Evolutionary conservation across 495 filamentous ascomycete species (phyloP).

Genomic region (Lasiosphaeria hispida): DNA sequence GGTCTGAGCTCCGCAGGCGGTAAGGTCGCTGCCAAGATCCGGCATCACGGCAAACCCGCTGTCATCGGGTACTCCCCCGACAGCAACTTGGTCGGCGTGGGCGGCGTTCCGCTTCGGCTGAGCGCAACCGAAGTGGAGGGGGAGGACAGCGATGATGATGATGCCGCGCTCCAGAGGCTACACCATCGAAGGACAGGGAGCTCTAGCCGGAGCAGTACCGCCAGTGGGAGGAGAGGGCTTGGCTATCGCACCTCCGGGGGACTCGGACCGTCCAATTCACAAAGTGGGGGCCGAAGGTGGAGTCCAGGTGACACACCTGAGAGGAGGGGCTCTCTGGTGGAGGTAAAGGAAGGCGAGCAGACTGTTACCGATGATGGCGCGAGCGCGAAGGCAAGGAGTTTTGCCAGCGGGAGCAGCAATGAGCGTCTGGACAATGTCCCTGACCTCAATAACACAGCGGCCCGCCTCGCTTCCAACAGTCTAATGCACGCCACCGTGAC

Average conservation of each 20-base stretch:
- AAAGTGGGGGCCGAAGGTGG: slow-evolving; percentile 50
- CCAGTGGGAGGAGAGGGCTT: slow-evolving; percentile 62
- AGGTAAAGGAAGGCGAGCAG: slow-evolving; percentile 33
- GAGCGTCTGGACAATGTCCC: slow-evolving; percentile 51
- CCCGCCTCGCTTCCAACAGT: slow-evolving; percentile 52
- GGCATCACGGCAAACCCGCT: slow-evolving; percentile 73
- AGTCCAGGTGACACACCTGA: slow-evolving; percentile 69
- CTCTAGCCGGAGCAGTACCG: slow-evolving; percentile 71
- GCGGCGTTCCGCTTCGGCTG: slow-evolving; percentile 81
- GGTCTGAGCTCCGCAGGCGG: slow-evolving; percentile 52
- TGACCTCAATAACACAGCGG: slow-evolving; percentile 37
- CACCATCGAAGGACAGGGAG: slow-evolving; percentile 75
- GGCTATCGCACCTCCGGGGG: slow-evolving; percentile 51
- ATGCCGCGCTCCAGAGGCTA: slow-evolving; percentile 49
- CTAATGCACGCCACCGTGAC: slow-evolving; percentile 51
- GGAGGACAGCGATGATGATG: slow-evolving; percentile 73
- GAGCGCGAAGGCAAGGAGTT: slow-evolving; percentile 43
- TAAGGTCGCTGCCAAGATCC: slow-evolving; percentile 69
- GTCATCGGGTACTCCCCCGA: slow-evolving; percentile 67
- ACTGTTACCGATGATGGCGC: slow-evolving; percentile 37
- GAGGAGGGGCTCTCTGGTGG: slow-evolving; percentile 43
- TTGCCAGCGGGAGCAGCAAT: slow-evolving; percentile 53
- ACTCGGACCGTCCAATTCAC: slow-evolving; percentile 30
- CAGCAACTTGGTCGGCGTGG: slow-evolving; percentile 68
- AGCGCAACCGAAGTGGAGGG: slow-evolving; percentile 94